Evolutionary conservation across 2,329 filamentous ascomycete species (phyloP).

Genomic region (Xylaria arbuscula): DNA sequence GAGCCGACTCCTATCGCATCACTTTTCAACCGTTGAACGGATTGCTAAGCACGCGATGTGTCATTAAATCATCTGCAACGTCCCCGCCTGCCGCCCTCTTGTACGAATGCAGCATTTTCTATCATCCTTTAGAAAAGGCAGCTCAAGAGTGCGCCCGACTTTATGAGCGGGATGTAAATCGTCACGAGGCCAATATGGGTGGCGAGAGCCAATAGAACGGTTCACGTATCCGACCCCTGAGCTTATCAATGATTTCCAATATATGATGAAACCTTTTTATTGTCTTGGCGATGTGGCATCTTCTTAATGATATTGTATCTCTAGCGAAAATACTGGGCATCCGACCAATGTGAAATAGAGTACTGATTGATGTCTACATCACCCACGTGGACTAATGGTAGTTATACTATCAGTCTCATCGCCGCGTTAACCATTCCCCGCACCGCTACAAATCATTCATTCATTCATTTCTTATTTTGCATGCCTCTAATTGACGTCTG

Average conservation of each 20-base stretch:
- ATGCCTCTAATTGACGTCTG: neutral
- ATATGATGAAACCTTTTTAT: constrained; percentile 17
- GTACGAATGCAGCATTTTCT: constrained; percentile 3
- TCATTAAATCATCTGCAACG: constrained; percentile 19
- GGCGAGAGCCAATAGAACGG: constrained; percentile 29
- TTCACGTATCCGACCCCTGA: constrained; percentile 12
- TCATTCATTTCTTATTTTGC: neutral
- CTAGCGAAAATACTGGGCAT: constrained; percentile 4
- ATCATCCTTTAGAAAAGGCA: constrained; percentile 30
- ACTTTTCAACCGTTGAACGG: constrained; percentile 4
- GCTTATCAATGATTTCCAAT: constrained; percentile 36
- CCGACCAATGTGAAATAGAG: neutral
- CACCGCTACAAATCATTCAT: neutral
- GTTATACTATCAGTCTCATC: neutral
- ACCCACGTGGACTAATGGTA: neutral
- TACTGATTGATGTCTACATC: neutral
- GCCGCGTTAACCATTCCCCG: neutral
- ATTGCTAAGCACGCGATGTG: constrained; percentile 28
- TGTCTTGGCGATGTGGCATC: constrained; percentile 25
- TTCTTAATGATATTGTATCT: neutral
- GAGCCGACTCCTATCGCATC: constrained; percentile 21
- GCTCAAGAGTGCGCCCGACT: constrained; percentile 8
- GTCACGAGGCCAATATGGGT: constrained; percentile 22
- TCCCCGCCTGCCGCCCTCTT: constrained; percentile 14
- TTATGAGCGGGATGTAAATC: constrained; percentile 8